Conservation (phyloP, 2,329 filamentous ascomycete genomes). For the Fusarium bactridioides region DNA sequence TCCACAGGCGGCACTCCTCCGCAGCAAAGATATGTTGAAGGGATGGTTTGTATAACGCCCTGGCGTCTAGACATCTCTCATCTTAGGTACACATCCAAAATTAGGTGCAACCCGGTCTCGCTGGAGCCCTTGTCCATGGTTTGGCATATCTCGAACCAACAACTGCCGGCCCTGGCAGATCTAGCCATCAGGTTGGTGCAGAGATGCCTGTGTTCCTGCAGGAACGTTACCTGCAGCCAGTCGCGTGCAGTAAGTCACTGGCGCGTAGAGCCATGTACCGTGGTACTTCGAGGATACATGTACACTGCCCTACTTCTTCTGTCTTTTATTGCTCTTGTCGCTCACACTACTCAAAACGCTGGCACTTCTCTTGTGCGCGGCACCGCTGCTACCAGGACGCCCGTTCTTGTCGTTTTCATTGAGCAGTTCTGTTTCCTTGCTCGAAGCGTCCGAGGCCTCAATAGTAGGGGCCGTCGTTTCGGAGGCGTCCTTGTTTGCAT, state of each 20-base stretch:
- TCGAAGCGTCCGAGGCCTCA: slow-evolving; percentile 13
- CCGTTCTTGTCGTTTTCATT: slow-evolving; percentile 41
- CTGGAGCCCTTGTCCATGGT: not conserved
- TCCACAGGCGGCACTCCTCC: slow-evolving; percentile 24
- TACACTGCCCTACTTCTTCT: slow-evolving; percentile 55
- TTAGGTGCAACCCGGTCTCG: slow-evolving; percentile 11
- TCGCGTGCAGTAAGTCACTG: slow-evolving; percentile 24
- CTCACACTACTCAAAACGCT: slow-evolving; percentile 78
- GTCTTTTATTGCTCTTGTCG: slow-evolving; percentile 67
- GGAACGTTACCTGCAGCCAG: slow-evolving; percentile 11
- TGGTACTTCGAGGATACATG: slow-evolving; percentile 37
- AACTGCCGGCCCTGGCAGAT: slow-evolving; percentile 26
- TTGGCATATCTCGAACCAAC: slow-evolving; percentile 21
- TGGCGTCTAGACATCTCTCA: not conserved
- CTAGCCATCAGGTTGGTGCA: slow-evolving; percentile 5
- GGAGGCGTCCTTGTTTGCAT: slow-evolving; percentile 29
- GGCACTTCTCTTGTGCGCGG: slow-evolving; percentile 77
- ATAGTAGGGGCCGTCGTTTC: slow-evolving; percentile 12
- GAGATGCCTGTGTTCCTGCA: slow-evolving; percentile 21
- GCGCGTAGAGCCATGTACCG: slow-evolving; percentile 22
- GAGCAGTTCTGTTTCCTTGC: slow-evolving; percentile 30
- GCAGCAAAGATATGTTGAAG: not conserved
- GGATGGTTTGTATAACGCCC: slow-evolving; percentile 7
- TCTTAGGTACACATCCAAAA: slow-evolving; percentile 1
- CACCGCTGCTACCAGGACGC: slow-evolving; percentile 51